Evolutionary conservation across 257 asterid species (phyloP).

Genomic region (Jacaranda mimosifolia): DNA sequence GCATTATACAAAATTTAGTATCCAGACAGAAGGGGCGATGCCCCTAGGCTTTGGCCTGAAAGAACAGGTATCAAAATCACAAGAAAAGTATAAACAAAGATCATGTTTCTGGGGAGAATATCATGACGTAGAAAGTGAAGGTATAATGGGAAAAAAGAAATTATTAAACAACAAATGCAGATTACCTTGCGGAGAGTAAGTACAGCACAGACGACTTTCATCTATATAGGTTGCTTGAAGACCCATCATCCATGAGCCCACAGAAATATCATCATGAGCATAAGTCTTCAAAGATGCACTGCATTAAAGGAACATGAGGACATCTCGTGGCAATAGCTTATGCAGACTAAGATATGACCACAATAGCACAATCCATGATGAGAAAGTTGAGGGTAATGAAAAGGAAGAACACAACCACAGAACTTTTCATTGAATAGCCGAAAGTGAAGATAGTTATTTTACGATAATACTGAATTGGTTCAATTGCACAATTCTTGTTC

Average conservation of each 20-base stretch:
- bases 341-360: background rate
- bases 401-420: background rate
- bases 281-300: slow-evolving; percentile 93
- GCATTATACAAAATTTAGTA: background rate
- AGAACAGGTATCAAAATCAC: no score
- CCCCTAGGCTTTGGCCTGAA: no score
- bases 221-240: slow-evolving; percentile 86
- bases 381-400: background rate
- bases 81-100: background rate
- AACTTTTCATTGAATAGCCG: background rate
- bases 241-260: slow-evolving; percentile 99
- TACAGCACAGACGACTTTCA: slow-evolving; percentile 85
- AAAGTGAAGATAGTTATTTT: background rate
- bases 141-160: background rate
- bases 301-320: slow-evolving; percentile 28
- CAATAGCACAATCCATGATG: background rate
- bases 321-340: background rate
- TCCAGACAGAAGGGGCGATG: no score
- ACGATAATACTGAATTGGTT: no score
- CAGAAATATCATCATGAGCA: slow-evolving; percentile 84
- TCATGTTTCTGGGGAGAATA: background rate
- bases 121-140: background rate
- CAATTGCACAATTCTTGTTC: no score
- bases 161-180: background rate
- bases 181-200: slow-evolving; percentile 72